Conservation (phyloP, 352 stramenopile genomes). For the Peronospora tabacina region DNA sequence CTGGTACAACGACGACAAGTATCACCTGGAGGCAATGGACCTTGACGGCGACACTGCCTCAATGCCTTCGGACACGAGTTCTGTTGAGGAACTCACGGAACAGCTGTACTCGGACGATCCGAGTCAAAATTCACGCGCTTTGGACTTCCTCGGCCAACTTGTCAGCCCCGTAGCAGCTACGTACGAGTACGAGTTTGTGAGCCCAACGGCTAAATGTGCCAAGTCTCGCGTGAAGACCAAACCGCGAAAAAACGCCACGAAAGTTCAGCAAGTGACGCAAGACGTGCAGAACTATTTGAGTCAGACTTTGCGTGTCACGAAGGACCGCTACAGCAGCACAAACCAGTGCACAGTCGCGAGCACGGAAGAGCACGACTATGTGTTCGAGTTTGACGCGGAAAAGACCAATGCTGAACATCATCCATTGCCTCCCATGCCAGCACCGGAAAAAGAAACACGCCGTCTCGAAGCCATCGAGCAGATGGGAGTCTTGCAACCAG, state of each 20-base stretch:
- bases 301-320: conserved; percentile 29
- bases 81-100: conserved; percentile 30
- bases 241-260: conserved; percentile 16
- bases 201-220: conserved; percentile 7
- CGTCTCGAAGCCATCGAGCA: conserved; percentile 40
- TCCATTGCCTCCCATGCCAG: conserved; percentile 39
- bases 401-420: conserved; percentile 27
- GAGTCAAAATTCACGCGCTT: conserved; percentile 30
- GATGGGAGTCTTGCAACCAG: conserved; percentile 32
- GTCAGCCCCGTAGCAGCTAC: conserved; percentile 15
- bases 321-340: conserved; percentile 23
- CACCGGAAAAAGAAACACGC: conserved; percentile 32
- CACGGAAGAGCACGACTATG: conserved; percentile 42
- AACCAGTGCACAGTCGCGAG: conserved; percentile 19
- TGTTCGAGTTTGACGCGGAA: conserved; percentile 30
- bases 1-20: conserved; percentile 41
- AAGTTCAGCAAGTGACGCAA: conserved; percentile 27
- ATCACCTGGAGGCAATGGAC: conserved; percentile 18
- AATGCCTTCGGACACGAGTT: conserved; percentile 28
- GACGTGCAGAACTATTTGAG: conserved; percentile 42
- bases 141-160: conserved; percentile 39
- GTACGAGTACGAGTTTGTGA: conserved; percentile 22
- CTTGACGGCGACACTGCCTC: conserved; percentile 31
- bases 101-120: conserved; percentile 44
- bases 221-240: conserved; percentile 15